Evolutionary conservation across 192 early-diverging fungal species (phyloP), one percentile per base, ranked within the genome.

Genomic region (Mortierella alpina): DNA sequence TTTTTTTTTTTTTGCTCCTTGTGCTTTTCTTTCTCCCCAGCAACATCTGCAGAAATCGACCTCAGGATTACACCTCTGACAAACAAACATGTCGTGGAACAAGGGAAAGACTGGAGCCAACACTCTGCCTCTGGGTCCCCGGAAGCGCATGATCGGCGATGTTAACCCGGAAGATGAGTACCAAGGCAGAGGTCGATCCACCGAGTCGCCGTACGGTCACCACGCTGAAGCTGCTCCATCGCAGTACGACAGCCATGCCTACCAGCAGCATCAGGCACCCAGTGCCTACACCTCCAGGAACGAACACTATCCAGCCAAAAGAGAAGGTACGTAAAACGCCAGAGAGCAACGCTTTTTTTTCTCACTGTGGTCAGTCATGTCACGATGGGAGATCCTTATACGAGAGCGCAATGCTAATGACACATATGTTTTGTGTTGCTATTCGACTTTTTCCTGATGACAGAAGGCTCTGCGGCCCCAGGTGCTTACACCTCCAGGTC

Each of bases 131-230:
- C 57, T 78, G n/a, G 75, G 75, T 23, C 53, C 75, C 42, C 75
- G 75, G n/a, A 78, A 78, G 62, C 67, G 75, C 10, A 66, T 66
- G 67, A 57, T 78, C 59, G 75, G 68, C 57, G 75, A 78, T 6
- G 63, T 78, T n/a, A 41, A 50, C 50, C 42, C 55, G 4, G n/a
- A 68, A 9, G 58, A 70, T 52, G 18, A 68, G 15, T 67, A 68
- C 9, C 63, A 49, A 22, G 47, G 20, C 48, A 47, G 75, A 20
- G 75, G 75, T 31, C 75, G 75, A 11, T 66, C 75, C 39, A 31
- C 57, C 8, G 75, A 78, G 8, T 41, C 59, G 10, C 7, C 42
- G 9, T 62, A 49, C 11, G 40, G 55, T 39, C 70, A 60, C 20
- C 63, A 40, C 53, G 22, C 20, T 31, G 31, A 31, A 67, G 9